phyloP scores from a whole-genome alignment of 495 filamentous ascomycete species.

The Neurospora tetraspora region DNA sequence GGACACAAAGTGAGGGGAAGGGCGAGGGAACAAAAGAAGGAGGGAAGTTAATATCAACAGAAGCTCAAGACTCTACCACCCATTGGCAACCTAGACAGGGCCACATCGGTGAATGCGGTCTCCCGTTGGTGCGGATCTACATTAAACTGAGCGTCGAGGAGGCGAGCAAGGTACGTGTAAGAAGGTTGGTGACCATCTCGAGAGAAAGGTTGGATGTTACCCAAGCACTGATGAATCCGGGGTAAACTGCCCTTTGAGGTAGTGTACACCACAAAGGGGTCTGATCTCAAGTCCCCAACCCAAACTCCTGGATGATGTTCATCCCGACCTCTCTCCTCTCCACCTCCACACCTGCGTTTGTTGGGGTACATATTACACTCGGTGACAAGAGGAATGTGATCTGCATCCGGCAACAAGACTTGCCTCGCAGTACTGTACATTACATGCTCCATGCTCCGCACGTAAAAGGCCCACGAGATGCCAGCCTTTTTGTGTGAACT shows the following conservation, averaged over 20 bases:
- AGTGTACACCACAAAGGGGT: neutral
- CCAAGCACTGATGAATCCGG: neutral
- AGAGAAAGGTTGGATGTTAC: neutral
- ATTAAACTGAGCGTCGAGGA: neutral
- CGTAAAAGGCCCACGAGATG: neutral
- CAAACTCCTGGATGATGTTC: neutral
- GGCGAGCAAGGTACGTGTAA: neutral
- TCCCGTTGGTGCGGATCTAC: neutral
- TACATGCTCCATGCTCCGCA: neutral
- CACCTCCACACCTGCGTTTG: neutral
- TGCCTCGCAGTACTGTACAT: neutral
- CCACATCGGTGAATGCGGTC: neutral
- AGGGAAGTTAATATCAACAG: neutral
- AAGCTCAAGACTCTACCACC: neutral
- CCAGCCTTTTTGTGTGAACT: neutral
- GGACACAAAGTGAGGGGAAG: neutral
- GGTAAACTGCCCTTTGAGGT: neutral
- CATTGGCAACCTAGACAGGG: neutral
- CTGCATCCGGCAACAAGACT: neutral
- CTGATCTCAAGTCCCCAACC: too few species aligned
- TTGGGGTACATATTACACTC: neutral
- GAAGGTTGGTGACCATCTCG: neutral
- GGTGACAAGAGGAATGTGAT: neutral
- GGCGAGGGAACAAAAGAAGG: neutral
- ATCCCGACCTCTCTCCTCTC: neutral